Conservation (phyloP, 2,329 filamentous ascomycete species). For the Fusarium sp. region DNA sequence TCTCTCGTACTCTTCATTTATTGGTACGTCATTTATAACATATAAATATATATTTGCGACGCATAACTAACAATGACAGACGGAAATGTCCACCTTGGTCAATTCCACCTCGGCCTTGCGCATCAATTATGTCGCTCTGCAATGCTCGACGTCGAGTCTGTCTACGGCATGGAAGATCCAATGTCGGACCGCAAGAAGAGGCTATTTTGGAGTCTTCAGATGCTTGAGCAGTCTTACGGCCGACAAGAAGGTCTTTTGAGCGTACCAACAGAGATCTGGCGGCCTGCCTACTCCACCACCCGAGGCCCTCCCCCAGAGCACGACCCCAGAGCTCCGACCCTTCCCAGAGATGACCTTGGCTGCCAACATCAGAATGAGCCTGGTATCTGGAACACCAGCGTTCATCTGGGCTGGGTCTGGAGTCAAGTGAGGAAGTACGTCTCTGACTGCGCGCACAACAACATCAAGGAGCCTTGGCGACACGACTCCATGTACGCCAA, state of each 20-base stretch:
- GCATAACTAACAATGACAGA: conserved; percentile 52
- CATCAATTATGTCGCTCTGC: conserved; percentile 65
- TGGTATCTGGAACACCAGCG: conserved; percentile 64
- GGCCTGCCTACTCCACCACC: conserved; percentile 52
- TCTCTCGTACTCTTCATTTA: conserved; percentile 63
- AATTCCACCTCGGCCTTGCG: conserved; percentile 64
- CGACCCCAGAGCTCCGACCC: conserved; percentile 55
- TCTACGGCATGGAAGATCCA: conserved; percentile 55
- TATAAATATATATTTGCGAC: neutral
- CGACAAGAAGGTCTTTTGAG: conserved; percentile 60
- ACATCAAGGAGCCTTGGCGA: conserved; percentile 64
- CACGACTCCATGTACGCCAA: conserved; percentile 66
- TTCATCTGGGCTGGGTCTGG: conserved; percentile 66
- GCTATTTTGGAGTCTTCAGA: conserved; percentile 65
- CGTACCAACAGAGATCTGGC: conserved; percentile 58
- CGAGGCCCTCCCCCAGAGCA: conserved; percentile 44
- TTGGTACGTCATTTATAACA: conserved; percentile 57
- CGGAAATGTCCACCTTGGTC: conserved; percentile 62
- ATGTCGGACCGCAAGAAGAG: conserved; percentile 61
- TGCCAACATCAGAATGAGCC: conserved; percentile 56
- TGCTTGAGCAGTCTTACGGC: conserved; percentile 65
- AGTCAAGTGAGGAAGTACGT: conserved; percentile 62
- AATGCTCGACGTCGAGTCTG: conserved; percentile 60
- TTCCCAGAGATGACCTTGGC: conserved; percentile 61
- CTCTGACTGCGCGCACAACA: conserved; percentile 61